Evolutionary conservation across 2,329 filamentous ascomycete species (phyloP), one percentile per base, ranked within the genome.

Genomic region (Cladophialophora chaetospira): DNA sequence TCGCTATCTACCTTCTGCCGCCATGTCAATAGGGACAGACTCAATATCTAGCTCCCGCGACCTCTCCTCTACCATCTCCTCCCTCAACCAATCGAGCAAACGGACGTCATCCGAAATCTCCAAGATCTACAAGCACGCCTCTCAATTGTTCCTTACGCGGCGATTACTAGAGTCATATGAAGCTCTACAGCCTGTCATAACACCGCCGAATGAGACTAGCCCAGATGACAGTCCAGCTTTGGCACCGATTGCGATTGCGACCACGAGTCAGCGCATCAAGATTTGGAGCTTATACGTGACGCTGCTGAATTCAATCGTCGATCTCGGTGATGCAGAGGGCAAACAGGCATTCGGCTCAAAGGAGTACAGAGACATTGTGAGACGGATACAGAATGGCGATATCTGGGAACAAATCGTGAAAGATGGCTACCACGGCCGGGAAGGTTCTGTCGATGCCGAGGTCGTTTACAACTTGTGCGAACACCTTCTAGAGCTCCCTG

Each of bases 261-360:
- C 89, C 38, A 85, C 88, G 64, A 88, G 87, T 28, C 94, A 90
- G 55, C 82, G 92, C 63, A 88, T 96, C 72, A 99, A 97, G 74
- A 88, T 97, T 62, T 99, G 94, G 94, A 96, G 91, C 72, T 81
- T 99, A 67, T 99, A 97, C 71, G 82, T 97, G 63, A 96, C 92
- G 15, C 88, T 97, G 48, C 79, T 97, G 61, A 96, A 97, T 75
- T 88, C 91, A 35, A 88, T 97, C 62, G 79, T 96, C 31, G 93
- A 97, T 68, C 79, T 97, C 69, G 91, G 91, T 54, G 81, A 89
- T 1, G 90, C 96, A 65, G 92, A 97, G 72, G 94, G 93, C 47
- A 96, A 94, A 76, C 84, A 87, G 49, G 83, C 87, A 10, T 96
- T 97, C 75, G 94, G 94, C 3, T 86, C 85, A 50, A 85, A 89